These are phyloP conservation scores for Blastocystis sp. DNA, from an alignment of 352 stramenopile genomes.

Conservation along the genomic window DNA sequence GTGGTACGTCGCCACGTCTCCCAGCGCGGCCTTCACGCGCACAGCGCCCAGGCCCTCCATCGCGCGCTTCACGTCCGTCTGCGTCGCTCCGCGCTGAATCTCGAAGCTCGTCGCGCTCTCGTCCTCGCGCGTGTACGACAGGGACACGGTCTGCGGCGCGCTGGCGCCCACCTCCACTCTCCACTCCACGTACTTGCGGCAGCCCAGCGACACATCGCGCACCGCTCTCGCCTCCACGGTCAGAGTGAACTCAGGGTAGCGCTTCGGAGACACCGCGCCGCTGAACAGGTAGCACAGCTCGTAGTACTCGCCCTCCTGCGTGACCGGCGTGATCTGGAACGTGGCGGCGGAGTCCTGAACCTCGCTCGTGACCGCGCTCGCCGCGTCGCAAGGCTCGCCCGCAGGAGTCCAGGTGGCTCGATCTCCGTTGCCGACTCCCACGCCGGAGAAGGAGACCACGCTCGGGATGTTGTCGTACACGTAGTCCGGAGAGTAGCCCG, in stretches of 20 bases:
- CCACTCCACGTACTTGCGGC: slow-evolving; percentile 48
- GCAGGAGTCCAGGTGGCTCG: background rate
- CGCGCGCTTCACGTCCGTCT: background rate
- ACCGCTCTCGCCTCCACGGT: background rate
- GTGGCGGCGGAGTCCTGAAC: background rate
- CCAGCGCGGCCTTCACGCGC: background rate
- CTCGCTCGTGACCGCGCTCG: background rate
- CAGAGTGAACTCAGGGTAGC: slow-evolving; percentile 16
- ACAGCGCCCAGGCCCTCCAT: background rate
- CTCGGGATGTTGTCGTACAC: slow-evolving; percentile 10
- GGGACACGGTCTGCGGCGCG: background rate
- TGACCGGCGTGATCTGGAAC: background rate
- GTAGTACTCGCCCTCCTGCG: background rate
- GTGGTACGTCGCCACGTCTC: background rate
- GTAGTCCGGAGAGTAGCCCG: background rate
- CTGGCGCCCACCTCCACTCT: background rate
- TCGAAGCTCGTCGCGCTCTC: background rate
- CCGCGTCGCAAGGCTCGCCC: background rate
- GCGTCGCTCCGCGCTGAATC: background rate
- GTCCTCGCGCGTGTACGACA: slow-evolving; percentile 5
- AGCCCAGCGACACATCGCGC: background rate
- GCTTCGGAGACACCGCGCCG: background rate
- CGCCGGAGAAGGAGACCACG: background rate
- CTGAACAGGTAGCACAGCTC: slow-evolving; percentile 50
- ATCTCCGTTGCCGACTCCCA: background rate